Evolutionary conservation across 208 protist species (phyloP), one percentile per base, ranked within the genome.

Genomic region (Acanthamoeba castellanii): DNA sequence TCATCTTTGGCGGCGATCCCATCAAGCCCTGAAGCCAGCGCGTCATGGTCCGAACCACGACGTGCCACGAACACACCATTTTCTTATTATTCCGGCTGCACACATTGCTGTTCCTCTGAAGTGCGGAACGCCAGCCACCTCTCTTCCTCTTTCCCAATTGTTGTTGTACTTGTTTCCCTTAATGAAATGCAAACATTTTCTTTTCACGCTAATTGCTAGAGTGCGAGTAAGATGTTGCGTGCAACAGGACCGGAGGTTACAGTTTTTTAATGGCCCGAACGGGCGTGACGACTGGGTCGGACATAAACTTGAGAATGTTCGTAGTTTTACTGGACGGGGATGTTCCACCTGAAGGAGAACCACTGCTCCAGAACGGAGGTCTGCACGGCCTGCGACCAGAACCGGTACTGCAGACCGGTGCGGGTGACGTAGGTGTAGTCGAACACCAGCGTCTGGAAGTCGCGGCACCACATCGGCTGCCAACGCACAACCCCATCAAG

Each of bases 1-100:
- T 57, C 42, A 92, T 92, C 61, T 92, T 92, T 32, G 87, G 87
- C 13, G 87, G 87, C 42, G 87, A 92, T 74, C 87, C 87, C 37
- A 76, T 92, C 61, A 92, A 92, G 87, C 87, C 87, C 27, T 92
- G 59, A 92, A 59, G 55, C 13, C 1, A 11, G 52, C 11, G 1
- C 61, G 1, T 68, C 20, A 8, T 30, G 25, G 61, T 18, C 4
- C n/a, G 68, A 30, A 20, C 30, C n/a, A 25, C 13, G 68, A 30
- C 32, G 68, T 32, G 68, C 7, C 68, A 20, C 55, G 13, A 16
- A 22, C 55, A 22, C 55, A 25, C 55, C 25, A 32, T 74, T 47
- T 45, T 78, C 14, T 47, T 78, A 16, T 45, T 78, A 78, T 78
- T 78, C 70, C 25, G 70, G 70, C 70, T 78, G 70, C 20, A 47